Conservation (phyloP, 2,329 filamentous ascomycete species). For the Pseudocercospora crystallina region DNA sequence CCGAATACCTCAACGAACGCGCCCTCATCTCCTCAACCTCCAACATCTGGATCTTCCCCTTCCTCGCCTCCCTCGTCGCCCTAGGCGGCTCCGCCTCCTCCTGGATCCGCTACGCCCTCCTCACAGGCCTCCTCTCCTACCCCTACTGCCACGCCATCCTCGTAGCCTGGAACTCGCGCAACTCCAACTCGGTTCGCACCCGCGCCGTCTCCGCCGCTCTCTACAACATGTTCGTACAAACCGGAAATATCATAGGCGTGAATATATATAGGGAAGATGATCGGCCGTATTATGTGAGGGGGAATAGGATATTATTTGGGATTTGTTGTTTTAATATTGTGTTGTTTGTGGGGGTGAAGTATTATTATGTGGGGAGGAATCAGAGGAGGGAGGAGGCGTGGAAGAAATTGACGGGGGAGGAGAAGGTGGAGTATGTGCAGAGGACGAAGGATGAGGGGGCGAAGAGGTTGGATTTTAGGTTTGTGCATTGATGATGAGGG, state of each 20-base stretch:
- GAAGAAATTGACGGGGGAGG: slow-evolving; percentile 39
- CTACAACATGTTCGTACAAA: slow-evolving; percentile 45
- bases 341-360: slow-evolving; percentile 33
- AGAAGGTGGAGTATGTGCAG: slow-evolving; percentile 36
- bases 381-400: slow-evolving; percentile 33
- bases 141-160: slow-evolving; percentile 48
- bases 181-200: slow-evolving; percentile 45
- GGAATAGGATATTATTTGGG: slow-evolving; percentile 38
- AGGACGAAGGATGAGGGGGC: slow-evolving; percentile 39
- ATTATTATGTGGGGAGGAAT: slow-evolving; percentile 37
- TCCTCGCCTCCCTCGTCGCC: slow-evolving; percentile 52
- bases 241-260: slow-evolving; percentile 46
- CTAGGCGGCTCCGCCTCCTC: slow-evolving; percentile 28
- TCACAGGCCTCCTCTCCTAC: slow-evolving; percentile 42
- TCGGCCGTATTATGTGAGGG: slow-evolving; percentile 45
- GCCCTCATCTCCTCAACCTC: slow-evolving; percentile 47
- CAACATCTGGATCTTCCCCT: slow-evolving; percentile 59
- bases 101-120: slow-evolving; percentile 41
- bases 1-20: slow-evolving; percentile 52
- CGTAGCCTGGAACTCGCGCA: slow-evolving; percentile 44
- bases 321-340: slow-evolving; percentile 34
- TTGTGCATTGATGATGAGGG: slow-evolving; percentile 34
- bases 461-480: slow-evolving; percentile 37
- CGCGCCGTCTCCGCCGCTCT: slow-evolving; percentile 44
- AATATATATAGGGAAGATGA: slow-evolving; percentile 53